phyloP scores from a whole-genome alignment of 2,329 filamentous ascomycete species.

The Colletotrichum lindemuthianum region DNA sequence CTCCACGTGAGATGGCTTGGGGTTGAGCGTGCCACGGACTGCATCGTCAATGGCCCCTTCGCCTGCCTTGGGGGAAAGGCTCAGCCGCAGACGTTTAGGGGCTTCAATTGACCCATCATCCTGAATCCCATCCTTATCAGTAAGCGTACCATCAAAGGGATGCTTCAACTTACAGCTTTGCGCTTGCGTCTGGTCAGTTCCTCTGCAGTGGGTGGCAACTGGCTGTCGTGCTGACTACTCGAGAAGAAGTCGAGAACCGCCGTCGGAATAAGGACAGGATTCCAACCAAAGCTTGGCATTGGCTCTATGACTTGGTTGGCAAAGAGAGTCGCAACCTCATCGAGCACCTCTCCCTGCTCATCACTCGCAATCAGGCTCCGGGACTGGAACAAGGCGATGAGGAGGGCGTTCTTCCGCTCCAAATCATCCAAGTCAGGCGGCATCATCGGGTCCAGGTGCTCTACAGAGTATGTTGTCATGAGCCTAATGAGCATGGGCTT shows the following conservation, averaged over 20 bases:
- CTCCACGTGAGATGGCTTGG: constrained; percentile 20
- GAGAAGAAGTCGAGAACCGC: constrained; percentile 60
- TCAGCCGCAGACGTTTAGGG: constrained; percentile 28
- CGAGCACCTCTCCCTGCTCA: constrained; percentile 42
- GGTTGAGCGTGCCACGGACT: constrained; percentile 25
- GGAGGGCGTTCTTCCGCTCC: constrained; percentile 59
- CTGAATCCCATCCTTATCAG: constrained; percentile 7
- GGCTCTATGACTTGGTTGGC: constrained; percentile 54
- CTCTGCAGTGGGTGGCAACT: constrained; percentile 23
- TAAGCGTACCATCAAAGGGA: neutral
- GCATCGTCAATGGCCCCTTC: constrained; percentile 20
- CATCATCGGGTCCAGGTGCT: constrained; percentile 63
- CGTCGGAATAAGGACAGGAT: constrained; percentile 57
- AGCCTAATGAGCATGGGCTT: constrained; percentile 59
- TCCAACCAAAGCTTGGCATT: constrained; percentile 55
- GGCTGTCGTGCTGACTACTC: constrained; percentile 46
- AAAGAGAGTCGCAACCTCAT: constrained; percentile 59
- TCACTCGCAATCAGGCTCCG: constrained; percentile 39
- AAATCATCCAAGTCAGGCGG: constrained; percentile 49
- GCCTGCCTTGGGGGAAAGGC: constrained; percentile 12
- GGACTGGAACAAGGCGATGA: constrained; percentile 46
- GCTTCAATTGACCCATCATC: constrained; percentile 17
- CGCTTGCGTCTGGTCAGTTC: constrained; percentile 30
- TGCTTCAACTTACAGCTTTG: constrained; percentile 24
- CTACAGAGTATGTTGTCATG: constrained; percentile 62